These are phyloP conservation scores for Hypericum androsaemum DNA, from an alignment of 345 rosid genomes.

Conservation along the genomic window DNA sequence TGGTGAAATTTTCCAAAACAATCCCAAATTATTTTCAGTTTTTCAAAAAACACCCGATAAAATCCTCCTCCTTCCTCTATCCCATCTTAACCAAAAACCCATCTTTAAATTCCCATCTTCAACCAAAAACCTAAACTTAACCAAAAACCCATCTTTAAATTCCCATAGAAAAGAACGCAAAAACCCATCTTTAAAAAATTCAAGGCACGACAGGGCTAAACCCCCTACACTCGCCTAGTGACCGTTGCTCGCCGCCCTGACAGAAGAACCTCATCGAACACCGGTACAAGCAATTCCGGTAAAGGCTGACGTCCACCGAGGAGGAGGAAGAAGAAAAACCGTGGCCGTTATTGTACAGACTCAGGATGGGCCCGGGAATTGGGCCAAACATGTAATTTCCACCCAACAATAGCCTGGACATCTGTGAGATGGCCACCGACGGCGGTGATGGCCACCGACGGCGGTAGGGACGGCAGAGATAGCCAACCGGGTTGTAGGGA, in stretches of 20 bases:
- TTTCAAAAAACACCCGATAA: too few species aligned
- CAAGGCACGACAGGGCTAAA: constrained; percentile 40
- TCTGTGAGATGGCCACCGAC: constrained; percentile 40
- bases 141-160: too few species aligned
- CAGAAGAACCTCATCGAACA: constrained; percentile 68
- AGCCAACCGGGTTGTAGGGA: constrained; percentile 81
- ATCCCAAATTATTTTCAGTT: too few species aligned
- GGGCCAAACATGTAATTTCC: constrained; percentile 77
- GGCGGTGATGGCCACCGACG: constrained; percentile 5
- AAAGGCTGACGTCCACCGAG: constrained; percentile 47
- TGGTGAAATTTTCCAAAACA: too few species aligned
- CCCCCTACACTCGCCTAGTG: constrained; percentile 50
- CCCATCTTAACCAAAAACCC: too few species aligned
- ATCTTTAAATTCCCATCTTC: too few species aligned
- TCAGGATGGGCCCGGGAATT: constrained; percentile 54
- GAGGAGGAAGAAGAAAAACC: too few species aligned
- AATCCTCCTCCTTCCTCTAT: too few species aligned
- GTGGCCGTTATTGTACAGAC: constrained; percentile 18
- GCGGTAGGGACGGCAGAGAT: constrained; percentile 68
- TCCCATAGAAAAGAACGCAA: too few species aligned
- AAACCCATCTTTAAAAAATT: too few species aligned
- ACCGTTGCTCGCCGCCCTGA: constrained; percentile 58
- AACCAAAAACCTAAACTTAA: too few species aligned
- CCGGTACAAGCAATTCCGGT: constrained; percentile 58
- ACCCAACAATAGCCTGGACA: constrained; percentile 65